Percentiles rank a stretch among this genome's conserved stretches.
Evolutionary conservation across 371 early-diverging fungal genomes (phyloP).

Genomic region (Dichotomocladium elegans): DNA sequence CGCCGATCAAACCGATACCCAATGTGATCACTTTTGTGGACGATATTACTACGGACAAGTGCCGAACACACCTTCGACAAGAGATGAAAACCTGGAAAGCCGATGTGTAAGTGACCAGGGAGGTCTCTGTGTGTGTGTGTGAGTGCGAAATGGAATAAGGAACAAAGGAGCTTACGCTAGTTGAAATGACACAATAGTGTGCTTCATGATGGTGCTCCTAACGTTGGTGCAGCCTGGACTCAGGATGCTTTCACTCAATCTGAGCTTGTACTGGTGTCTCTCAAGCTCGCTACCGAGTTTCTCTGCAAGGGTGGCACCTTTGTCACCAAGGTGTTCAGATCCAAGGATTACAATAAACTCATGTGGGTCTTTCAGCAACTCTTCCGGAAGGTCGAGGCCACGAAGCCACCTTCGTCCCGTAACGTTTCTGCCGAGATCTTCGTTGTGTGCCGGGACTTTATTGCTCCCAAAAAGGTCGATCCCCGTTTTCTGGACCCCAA

Average conservation of each 20-base stretch:
- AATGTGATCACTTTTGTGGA: conserved; percentile 94
- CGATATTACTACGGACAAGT: conserved; percentile 97
- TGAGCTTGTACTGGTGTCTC: conserved; percentile 93
- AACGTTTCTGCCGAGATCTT: conserved; percentile 99
- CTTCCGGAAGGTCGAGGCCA: conserved; percentile 95
- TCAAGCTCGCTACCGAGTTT: conserved; percentile 96
- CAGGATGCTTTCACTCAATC: conserved; percentile 99
- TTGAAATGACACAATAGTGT: conserved; percentile 50
- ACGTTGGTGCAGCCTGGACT: conserved; percentile 97
- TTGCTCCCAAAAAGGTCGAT: conserved; percentile 96
- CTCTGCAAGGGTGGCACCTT: conserved; percentile 95
- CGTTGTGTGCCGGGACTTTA: conserved; percentile 95
- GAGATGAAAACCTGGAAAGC: conserved; percentile 98
- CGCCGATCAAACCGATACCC: conserved; percentile 96
- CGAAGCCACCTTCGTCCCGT: conserved; percentile 99
- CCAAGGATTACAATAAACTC: conserved; percentile 98
- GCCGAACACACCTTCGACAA: conserved; percentile 78
- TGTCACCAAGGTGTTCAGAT: conserved; percentile 99
- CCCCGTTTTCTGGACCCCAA: conserved; percentile 93
- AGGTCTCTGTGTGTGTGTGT: not conserved
- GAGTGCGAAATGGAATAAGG: not conserved
- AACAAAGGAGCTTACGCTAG: not conserved
- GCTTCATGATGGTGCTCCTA: conserved; percentile 99
- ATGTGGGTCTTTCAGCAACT: conserved; percentile 98
- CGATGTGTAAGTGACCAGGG: conserved; percentile 82